A percentile compares a stretch with the other conserved stretches of the same genome.
phyloP scores from a whole-genome alignment of 257 asterid species.

The Apocynum venetum region DNA sequence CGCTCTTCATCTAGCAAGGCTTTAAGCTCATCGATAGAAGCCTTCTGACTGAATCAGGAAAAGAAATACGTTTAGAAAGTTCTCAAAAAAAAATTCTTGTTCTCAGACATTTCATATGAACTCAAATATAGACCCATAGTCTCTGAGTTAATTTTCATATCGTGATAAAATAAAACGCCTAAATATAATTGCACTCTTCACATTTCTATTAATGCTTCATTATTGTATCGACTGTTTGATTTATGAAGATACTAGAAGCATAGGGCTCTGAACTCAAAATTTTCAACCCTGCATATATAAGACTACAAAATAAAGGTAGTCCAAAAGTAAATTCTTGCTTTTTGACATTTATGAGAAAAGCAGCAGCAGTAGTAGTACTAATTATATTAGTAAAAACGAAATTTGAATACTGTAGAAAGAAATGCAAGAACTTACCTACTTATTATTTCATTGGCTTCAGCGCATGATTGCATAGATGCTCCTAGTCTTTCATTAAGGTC shows the following conservation, averaged over 20 bases:
- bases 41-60: constrained; percentile 72
- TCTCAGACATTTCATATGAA: background rate
- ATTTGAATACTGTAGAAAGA: background rate
- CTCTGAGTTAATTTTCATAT: background rate
- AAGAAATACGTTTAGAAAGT: constrained; percentile 13
- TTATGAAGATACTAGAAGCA: background rate
- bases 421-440: constrained; percentile 54
- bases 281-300: background rate
- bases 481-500: constrained; percentile 72
- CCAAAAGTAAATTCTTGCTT: background rate
- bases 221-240: background rate
- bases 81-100: background rate
- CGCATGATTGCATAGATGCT: constrained; percentile 73
- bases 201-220: background rate
- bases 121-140: background rate
- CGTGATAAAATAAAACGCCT: background rate
- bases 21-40: constrained; percentile 71
- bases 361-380: background rate
- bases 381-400: background rate
- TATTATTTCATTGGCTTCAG: constrained; percentile 92
- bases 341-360: background rate
- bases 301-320: background rate
- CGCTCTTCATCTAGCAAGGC: constrained; percentile 85
- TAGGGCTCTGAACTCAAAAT: background rate
- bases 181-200: background rate